phyloP scores from a whole-genome alignment of 2,329 filamentous ascomycete species.

The Fusarium robinianum region DNA sequence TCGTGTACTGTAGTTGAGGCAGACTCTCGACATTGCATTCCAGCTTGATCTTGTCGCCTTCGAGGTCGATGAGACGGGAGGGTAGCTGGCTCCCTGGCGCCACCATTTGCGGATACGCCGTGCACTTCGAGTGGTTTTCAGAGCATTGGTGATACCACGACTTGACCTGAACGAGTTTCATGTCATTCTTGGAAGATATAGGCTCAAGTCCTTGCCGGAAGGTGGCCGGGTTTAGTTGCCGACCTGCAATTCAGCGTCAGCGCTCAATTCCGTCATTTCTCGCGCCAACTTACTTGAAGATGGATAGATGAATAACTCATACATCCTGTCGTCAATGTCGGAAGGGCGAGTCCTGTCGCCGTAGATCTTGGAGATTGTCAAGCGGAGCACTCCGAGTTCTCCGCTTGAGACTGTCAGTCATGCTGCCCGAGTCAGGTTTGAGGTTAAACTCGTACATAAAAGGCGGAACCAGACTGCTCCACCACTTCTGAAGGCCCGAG shows the following conservation, averaged over 20 bases:
- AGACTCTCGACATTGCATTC: background rate
- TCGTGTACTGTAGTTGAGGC: slow-evolving; percentile 5
- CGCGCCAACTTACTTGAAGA: slow-evolving; percentile 6
- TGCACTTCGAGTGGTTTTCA: slow-evolving; percentile 8
- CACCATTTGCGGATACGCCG: slow-evolving; percentile 4
- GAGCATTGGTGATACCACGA: slow-evolving; percentile 4
- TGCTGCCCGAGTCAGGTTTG: background rate
- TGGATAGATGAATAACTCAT: slow-evolving; percentile 11
- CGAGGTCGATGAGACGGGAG: slow-evolving; percentile 5
- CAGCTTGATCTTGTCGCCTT: slow-evolving; percentile 6
- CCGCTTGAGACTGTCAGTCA: background rate
- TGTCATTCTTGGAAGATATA: slow-evolving; percentile 6
- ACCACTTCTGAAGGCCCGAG: background rate
- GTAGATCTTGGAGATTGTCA: background rate
- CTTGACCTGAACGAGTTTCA: slow-evolving; percentile 1
- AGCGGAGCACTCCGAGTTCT: background rate
- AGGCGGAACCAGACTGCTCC: slow-evolving; percentile 1
- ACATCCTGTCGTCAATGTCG: background rate
- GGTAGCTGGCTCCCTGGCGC: slow-evolving; percentile 5
- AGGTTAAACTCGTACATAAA: slow-evolving; percentile 1
- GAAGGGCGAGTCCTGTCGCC: background rate
- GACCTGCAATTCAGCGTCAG: background rate
- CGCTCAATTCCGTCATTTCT: background rate
- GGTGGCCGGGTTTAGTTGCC: background rate
- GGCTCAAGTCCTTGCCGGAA: background rate